Conservation (phyloP, 2,329 filamentous ascomycete species). For the Fusarium sp. region DNA sequence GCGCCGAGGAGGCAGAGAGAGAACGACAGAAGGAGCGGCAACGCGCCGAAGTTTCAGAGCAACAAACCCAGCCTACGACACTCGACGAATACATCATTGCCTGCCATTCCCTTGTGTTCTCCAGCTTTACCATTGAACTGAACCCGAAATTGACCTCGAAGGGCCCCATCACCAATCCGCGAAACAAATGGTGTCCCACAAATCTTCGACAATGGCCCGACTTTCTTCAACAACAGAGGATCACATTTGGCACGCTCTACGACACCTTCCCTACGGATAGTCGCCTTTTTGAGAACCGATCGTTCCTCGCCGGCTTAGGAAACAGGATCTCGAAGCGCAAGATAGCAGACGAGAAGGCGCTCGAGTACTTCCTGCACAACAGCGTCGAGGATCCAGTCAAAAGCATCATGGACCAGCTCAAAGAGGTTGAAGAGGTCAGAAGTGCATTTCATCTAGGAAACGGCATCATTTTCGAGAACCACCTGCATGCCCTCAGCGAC, state of each 20-base stretch:
- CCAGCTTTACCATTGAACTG: neutral
- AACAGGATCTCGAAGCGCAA: neutral
- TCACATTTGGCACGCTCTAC: neutral
- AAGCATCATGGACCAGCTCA: slow-evolving; percentile 44
- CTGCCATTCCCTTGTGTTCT: neutral
- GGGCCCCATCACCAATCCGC: neutral
- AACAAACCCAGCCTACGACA: neutral
- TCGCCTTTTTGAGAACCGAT: neutral
- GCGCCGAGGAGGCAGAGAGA: neutral
- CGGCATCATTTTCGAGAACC: slow-evolving; percentile 48
- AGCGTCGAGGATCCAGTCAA: slow-evolving; percentile 46
- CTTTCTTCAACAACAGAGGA: neutral
- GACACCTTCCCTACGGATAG: neutral
- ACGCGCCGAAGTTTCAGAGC: neutral
- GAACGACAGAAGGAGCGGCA: neutral
- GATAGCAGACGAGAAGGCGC: slow-evolving; percentile 40
- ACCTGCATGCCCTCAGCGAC: slow-evolving; percentile 43
- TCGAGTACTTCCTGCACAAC: slow-evolving; percentile 44
- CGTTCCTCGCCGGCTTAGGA: neutral
- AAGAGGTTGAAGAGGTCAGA: slow-evolving; percentile 28
- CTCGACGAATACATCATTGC: neutral
- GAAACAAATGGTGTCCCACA: neutral
- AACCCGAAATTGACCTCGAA: neutral
- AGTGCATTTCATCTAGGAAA: slow-evolving; percentile 40
- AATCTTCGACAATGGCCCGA: neutral